Evolutionary conservation across 306 rosid species (phyloP).

Genomic region (Crotalaria pallida): DNA sequence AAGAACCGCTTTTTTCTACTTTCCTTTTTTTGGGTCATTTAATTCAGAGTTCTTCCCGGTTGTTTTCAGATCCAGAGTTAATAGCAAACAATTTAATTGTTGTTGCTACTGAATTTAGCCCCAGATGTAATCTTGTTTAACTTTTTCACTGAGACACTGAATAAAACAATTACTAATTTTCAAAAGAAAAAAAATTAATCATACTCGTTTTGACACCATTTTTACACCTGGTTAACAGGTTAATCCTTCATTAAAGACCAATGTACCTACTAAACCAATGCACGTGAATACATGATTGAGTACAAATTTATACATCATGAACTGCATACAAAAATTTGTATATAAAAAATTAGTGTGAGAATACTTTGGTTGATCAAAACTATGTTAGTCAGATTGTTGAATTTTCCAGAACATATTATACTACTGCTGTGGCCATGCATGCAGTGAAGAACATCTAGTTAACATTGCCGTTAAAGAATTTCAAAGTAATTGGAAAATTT

Average conservation of each 20-base stretch:
- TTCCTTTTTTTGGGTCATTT: neutral
- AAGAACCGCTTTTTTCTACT: conserved; percentile 5
- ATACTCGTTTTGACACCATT: too few species aligned
- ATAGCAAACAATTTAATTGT: neutral
- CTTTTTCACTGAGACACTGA: neutral
- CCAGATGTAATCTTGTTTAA: neutral
- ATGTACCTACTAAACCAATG: too few species aligned
- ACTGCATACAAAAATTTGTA: too few species aligned
- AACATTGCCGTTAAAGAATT: neutral
- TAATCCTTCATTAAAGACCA: too few species aligned
- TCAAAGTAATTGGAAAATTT: conserved; percentile 10
- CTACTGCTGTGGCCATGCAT: neutral
- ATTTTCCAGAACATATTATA: neutral
- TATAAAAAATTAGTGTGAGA: too few species aligned
- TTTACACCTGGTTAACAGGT: too few species aligned
- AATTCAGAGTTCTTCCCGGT: conserved; percentile 4
- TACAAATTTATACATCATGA: too few species aligned
- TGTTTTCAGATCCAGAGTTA: conserved; percentile 23
- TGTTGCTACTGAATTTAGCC: conserved; percentile 5
- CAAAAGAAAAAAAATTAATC: too few species aligned
- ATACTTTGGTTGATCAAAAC: too few species aligned
- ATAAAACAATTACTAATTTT: too few species aligned
- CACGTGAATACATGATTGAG: too few species aligned
- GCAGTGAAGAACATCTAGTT: too few species aligned
- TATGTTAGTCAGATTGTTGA: neutral